Base-by-base conservation (phyloP, 495 filamentous ascomycete species). In the Paragyromitra xinjiangensis region DNA sequence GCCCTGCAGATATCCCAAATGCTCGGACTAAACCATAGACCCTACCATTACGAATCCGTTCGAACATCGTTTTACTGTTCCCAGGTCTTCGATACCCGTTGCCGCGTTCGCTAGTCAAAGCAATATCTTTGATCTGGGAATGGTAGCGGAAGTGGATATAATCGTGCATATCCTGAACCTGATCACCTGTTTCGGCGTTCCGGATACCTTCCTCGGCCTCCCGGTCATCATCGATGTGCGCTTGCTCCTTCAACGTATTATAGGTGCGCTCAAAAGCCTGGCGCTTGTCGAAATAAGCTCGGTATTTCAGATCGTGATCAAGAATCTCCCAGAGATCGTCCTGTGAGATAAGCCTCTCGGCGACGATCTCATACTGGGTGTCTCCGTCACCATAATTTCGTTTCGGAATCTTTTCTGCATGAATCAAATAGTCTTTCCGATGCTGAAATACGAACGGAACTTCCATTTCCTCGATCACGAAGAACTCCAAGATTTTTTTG, bases 391-490 rank as follows among this genome's bases (percentile, higher is more conserved):
- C 84, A 55, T 87, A 84, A 73, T 83, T 85, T 56, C 83, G 82
- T 56, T 84, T 84, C 24, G 89, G 89, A 12, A 91, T 88, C 83
- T 93, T 94, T 70, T 90, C 90, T 59, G 94, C 91, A 80, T 99
- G 94, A 74, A 98, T 98, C 74, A 99, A 89, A 83, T 98, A 98
- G 83, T 99, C 95, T 83, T 97, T 94, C 48, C 96, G 93, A 79
- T 99, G 95, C 81, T 98, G 96, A 84, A 97, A 98, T 77, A 99
- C 94, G 82, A 95, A 99, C 0, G 95, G 95, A 3, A 98, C 94
- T 81, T 99, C 95, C 82, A 92, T 93, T 68, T 96, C 92, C 75
- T 98, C 94, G 6, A 93, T 89, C 51, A 95, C 91, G 81, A 99
- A 91, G 78, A 98, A 97, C 79, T 97, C 93, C 69, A 99, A 86